Percentiles rank a stretch among this genome's conserved stretches.
Conservation (phyloP, 1,284 basidiomycete species). For the Ustilago loliicola region DNA sequence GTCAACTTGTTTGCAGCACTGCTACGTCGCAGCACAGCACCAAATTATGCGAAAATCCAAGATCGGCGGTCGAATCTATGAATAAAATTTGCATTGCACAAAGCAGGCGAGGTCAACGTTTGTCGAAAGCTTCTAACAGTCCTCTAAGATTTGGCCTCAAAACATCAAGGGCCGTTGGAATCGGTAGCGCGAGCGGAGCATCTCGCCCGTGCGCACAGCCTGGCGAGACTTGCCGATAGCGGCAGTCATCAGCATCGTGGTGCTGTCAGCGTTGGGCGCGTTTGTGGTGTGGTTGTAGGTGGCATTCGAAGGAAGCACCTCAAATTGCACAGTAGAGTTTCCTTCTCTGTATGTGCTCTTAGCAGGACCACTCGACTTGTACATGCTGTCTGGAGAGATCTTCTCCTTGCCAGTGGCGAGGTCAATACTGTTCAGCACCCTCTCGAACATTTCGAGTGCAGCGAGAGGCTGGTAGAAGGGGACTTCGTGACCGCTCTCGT, state of each 20-base stretch:
- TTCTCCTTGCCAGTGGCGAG: slow-evolving; percentile 46
- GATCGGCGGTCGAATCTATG: not conserved
- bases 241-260: not conserved
- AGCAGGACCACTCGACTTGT: slow-evolving; percentile 33
- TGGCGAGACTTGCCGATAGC: slow-evolving; percentile 1
- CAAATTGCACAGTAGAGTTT: slow-evolving; percentile 45
- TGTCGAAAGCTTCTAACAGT: not conserved
- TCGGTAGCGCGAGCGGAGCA: slow-evolving; percentile 32
- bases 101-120: not conserved
- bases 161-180: slow-evolving; percentile 30
- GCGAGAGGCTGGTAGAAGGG: slow-evolving; percentile 61
- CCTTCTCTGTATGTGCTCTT: slow-evolving; percentile 47
- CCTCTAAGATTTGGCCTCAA: not conserved
- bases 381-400: slow-evolving; percentile 20
- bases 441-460: slow-evolving; percentile 47
- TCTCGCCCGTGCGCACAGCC: slow-evolving; percentile 18
- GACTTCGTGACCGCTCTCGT: slow-evolving; percentile 58
- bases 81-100: not conserved
- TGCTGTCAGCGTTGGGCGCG: slow-evolving; percentile 24
- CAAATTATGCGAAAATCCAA: not conserved
- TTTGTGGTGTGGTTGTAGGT: slow-evolving; percentile 52
- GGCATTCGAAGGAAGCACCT: slow-evolving; percentile 23
- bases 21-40: not conserved
- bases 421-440: slow-evolving; percentile 45
- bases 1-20: not conserved